Evolutionary conservation across 306 rosid species (phyloP).

Genomic region (Prunus dulcis): DNA sequence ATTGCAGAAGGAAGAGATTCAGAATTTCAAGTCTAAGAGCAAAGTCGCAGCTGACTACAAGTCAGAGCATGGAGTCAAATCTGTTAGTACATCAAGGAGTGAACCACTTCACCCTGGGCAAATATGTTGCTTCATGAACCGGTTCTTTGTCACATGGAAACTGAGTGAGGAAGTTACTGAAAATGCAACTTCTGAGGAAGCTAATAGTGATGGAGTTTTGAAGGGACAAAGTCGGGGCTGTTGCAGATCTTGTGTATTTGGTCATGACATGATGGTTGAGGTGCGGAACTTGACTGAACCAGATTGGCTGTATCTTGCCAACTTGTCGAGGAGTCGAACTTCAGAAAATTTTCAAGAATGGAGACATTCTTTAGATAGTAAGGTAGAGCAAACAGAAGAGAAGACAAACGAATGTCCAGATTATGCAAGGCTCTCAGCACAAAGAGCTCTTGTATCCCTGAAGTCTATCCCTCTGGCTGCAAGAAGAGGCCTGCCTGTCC

Average conservation of each 20-base stretch:
- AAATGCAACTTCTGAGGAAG: slow-evolving; percentile 25
- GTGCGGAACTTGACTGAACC: slow-evolving; percentile 78
- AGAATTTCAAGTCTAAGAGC: slow-evolving; percentile 54
- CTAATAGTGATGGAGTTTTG: slow-evolving; percentile 20
- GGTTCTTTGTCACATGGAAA: slow-evolving; percentile 67
- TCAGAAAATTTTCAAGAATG: slow-evolving; percentile 26
- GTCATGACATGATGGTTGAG: slow-evolving; percentile 25
- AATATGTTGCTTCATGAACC: slow-evolving; percentile 72
- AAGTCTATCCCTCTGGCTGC: slow-evolving; percentile 80
- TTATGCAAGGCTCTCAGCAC: slow-evolving; percentile 57
- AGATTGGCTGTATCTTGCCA: slow-evolving; percentile 85
- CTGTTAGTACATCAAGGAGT: slow-evolving; percentile 22
- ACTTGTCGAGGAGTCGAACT: slow-evolving; percentile 40
- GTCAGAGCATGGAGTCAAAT: slow-evolving; percentile 34
- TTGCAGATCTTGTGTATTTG: slow-evolving; percentile 39
- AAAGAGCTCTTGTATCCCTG: slow-evolving; percentile 50
- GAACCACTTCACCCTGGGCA: slow-evolving; percentile 50
- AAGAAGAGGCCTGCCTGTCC: slow-evolving; percentile 77
- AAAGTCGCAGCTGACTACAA: slow-evolving; percentile 31
- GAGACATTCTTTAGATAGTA: slow-evolving; percentile 5
- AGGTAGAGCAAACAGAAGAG: slow-evolving; percentile 29
- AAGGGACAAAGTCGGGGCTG: slow-evolving; percentile 17
- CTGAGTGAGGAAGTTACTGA: slow-evolving; percentile 32
- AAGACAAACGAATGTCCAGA: slow-evolving; percentile 38
- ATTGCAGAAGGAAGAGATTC: slow-evolving; percentile 65